Conservation (phyloP, 495 filamentous ascomycete species). For the Talaromyces nanjingensis region DNA sequence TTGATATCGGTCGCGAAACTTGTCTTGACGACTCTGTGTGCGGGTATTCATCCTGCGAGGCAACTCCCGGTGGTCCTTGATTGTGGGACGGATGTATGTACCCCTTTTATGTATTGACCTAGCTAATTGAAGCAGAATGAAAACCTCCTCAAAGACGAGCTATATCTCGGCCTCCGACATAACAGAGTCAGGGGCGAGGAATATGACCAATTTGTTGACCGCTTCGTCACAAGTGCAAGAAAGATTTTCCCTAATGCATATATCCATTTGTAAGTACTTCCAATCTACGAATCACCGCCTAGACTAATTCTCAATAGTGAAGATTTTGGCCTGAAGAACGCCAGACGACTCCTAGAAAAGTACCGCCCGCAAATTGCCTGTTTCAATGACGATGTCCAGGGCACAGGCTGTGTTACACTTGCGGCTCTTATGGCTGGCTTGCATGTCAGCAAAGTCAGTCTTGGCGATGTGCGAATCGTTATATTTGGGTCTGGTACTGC, state of each 20-base stretch:
- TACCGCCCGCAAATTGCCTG: slow-evolving; percentile 67
- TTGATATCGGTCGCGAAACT: slow-evolving; percentile 81
- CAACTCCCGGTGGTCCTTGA: slow-evolving; percentile 82
- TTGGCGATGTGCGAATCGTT: slow-evolving; percentile 62
- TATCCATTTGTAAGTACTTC: slow-evolving; percentile 60
- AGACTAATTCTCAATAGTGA: slow-evolving; percentile 27
- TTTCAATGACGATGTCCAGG: slow-evolving; percentile 92
- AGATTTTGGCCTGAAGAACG: slow-evolving; percentile 54
- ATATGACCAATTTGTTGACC: slow-evolving; percentile 74
- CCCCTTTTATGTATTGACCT: background rate
- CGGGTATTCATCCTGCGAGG: slow-evolving; percentile 73
- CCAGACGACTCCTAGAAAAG: slow-evolving; percentile 63
- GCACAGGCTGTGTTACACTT: slow-evolving; percentile 80
- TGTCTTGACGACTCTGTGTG: slow-evolving; percentile 74
- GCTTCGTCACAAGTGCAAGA: slow-evolving; percentile 59
- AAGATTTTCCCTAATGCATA: slow-evolving; percentile 73
- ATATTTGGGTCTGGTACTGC: slow-evolving; percentile 82
- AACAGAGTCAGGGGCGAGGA: slow-evolving; percentile 59
- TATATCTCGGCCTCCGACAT: slow-evolving; percentile 71
- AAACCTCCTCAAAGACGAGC: slow-evolving; percentile 64
- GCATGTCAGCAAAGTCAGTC: slow-evolving; percentile 57
- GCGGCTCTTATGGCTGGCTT: slow-evolving; percentile 71
- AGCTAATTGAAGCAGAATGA: slow-evolving; percentile 49
- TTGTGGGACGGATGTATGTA: slow-evolving; percentile 62
- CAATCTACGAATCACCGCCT: background rate